Conservation (phyloP, 768 basidiomycete species). For the Mycena rosella region DNA sequence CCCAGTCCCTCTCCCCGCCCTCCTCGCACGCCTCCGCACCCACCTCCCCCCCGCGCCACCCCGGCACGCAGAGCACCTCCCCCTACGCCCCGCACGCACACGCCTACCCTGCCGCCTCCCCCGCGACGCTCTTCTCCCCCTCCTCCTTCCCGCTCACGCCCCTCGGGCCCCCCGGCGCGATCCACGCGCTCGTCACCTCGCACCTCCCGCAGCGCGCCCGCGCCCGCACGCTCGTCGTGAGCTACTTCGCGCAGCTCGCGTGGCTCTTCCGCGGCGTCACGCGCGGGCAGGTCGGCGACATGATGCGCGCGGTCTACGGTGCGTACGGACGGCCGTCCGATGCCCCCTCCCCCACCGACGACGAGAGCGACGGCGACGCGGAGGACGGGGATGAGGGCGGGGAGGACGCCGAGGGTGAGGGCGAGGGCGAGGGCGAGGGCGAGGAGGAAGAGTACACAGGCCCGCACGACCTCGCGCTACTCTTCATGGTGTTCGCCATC, state of each 20-base stretch:
- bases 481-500: constrained; percentile 65
- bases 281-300: constrained; percentile 58
- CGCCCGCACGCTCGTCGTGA: constrained; percentile 58
- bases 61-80: constrained; percentile 22
- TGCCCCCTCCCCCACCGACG: too few species aligned
- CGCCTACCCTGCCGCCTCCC: constrained; percentile 10
- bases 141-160: constrained; percentile 76
- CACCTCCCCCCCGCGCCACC: constrained; percentile 42
- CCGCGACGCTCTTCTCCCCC: constrained; percentile 59
- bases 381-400: constrained; percentile 30
- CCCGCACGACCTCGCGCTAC: constrained; percentile 62
- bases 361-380: constrained; percentile 20
- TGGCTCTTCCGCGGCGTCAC: constrained; percentile 68
- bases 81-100: too few species aligned
- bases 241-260: constrained; percentile 60
- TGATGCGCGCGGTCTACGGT: constrained; percentile 56
- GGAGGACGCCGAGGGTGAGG: constrained; percentile 47
- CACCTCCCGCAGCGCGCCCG: constrained; percentile 68
- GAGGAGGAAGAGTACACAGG: constrained; percentile 54
- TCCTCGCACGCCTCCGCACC: constrained; percentile 38
- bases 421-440: constrained; percentile 33
- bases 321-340: constrained; percentile 28
- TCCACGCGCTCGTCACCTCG: constrained; percentile 63
- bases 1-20: constrained; percentile 34
- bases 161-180: constrained; percentile 59